Base-by-base conservation (phyloP, 2,329 filamentous ascomycete species). In the Myriosclerotinia curreyana region DNA sequence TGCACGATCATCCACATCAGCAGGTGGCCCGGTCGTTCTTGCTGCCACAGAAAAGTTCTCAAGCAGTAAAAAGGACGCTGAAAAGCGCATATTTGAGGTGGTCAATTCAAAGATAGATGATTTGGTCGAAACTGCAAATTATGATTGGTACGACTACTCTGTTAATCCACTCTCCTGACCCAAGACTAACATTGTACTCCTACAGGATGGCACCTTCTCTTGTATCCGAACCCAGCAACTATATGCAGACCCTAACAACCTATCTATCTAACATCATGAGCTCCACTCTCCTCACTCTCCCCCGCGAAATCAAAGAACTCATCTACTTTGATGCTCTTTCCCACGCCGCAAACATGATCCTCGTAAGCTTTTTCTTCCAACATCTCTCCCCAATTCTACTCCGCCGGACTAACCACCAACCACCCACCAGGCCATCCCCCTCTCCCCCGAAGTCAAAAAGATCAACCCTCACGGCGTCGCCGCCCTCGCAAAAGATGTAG, bases 71-170 rank as follows among this genome's bases (percentile, higher is more conserved):
- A 97, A 98, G 79, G 92, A 90, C 1, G 95, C 95, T 0, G 94
- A 97, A 74, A 96, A 97, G 78, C 89, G 96, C 42, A 98, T 99
- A 65, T 99, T 99, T 74, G 96, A 99, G 77, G 84, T 99, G 0
- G 95, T 99, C 68, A 98, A 99, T 78, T 96, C 91, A 64, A 99
- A 99, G 79, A 98, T 99, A 71, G 94, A 98, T 73, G 95, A 99
- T 74, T 83, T 99, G 14, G 90, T 99, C 62, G 94, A 97, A 71
- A 98, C 93, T 0, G 94, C 95, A 40, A 95, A 99, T 77, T 99
- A 99, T 74, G 92, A 98, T 75, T 99, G 95, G 89, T 87, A 77
- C 62, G 78, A 68, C 38, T 9, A n/a, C n/a, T 42, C 17, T 31
- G 12, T 20, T 20, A 31, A 62, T 8, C 15, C 9, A 51, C 20